Conservation (phyloP, 2,329 filamentous ascomycete genomes). For the Claviceps pazoutovae region DNA sequence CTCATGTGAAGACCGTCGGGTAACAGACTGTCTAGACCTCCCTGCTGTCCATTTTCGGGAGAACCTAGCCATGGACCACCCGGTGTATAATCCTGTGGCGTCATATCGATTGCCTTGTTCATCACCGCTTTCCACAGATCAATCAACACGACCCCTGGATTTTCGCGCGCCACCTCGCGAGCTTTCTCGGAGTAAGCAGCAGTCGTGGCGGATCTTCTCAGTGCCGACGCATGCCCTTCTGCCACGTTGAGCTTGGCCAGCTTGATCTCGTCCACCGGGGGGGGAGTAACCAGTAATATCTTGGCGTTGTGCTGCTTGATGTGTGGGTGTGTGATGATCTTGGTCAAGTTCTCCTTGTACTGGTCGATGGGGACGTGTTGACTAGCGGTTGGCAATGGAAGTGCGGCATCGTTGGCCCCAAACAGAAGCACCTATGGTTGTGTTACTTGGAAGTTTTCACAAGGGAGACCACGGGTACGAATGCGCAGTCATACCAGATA, state of each 20-base stretch:
- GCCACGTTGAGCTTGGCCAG: slow-evolving; percentile 33
- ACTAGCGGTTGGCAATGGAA: slow-evolving; percentile 44
- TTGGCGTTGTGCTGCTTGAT: slow-evolving; percentile 56
- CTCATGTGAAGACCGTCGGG: slow-evolving; percentile 45
- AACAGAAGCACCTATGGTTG: slow-evolving; percentile 55
- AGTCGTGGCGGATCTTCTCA: slow-evolving; percentile 33
- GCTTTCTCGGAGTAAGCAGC: slow-evolving; percentile 45
- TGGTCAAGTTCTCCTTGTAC: slow-evolving; percentile 58
- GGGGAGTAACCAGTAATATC: slow-evolving; percentile 68
- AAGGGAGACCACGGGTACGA: not conserved
- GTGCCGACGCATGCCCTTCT: slow-evolving; percentile 29
- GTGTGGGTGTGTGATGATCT: slow-evolving; percentile 58
- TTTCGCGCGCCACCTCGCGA: slow-evolving; percentile 53
- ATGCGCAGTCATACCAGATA: slow-evolving; percentile 43
- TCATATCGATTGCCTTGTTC: slow-evolving; percentile 48
- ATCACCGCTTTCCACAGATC: slow-evolving; percentile 75
- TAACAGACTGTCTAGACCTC: slow-evolving; percentile 37
- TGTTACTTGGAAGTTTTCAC: not conserved
- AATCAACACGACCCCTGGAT: slow-evolving; percentile 53
- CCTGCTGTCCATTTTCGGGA: slow-evolving; percentile 33
- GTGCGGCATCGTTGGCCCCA: slow-evolving; percentile 78
- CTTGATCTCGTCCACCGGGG: slow-evolving; percentile 68
- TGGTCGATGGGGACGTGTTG: slow-evolving; percentile 69
- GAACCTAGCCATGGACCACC: slow-evolving; percentile 35
- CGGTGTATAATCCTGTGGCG: slow-evolving; percentile 40